Evolutionary conservation across 306 rosid genomes (phyloP), one percentile per base, ranked within the genome.

Genomic region (Alnus glutinosa): DNA sequence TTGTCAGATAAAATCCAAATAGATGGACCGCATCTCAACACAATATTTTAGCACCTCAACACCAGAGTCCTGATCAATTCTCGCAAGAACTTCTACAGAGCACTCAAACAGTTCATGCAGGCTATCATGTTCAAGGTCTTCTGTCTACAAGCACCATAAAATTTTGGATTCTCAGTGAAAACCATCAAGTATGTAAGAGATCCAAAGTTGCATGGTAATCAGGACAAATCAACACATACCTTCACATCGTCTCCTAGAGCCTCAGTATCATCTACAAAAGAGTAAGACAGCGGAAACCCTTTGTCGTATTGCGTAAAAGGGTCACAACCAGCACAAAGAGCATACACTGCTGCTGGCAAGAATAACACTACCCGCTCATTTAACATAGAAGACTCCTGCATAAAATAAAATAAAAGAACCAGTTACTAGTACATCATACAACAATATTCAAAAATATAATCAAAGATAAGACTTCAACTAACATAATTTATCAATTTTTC

Each of bases 311-410:
- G 85, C 49, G 73, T 50, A 46, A 87, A 89, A 68, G 89, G 90
- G 81, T 82, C 87, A 81, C 85, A 84, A 79, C 97, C 97, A 69
- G 85, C 81, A 83, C 93, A 94, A 81, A 94, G 97, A 74, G 98
- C 90, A 88, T 78, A 88, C 57, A 89, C 84, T 81, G 97, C 93
- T 83, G 93, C 81, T 49, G 97, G 97, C 75, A 92, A 79, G 84
- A 91, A 87, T 61, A 92, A 80, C 63, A 75, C 84, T 81, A 87
- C 80, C 73, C 48, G 87, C 86, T 89, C 92, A 77, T 86, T 87
- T 76, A 81, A 83, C 48, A 73, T 50, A 55, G 88, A 82, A 84
- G 58, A 66, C 71, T 83, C 98, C 98, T 94, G 85, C 84, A 79
- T 54, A 66, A 68, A 46, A 23, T 23, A 23, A 23, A 23, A 23